Base-by-base conservation (phyloP, 768 basidiomycete genomes). In the Ramaria sp. region DNA sequence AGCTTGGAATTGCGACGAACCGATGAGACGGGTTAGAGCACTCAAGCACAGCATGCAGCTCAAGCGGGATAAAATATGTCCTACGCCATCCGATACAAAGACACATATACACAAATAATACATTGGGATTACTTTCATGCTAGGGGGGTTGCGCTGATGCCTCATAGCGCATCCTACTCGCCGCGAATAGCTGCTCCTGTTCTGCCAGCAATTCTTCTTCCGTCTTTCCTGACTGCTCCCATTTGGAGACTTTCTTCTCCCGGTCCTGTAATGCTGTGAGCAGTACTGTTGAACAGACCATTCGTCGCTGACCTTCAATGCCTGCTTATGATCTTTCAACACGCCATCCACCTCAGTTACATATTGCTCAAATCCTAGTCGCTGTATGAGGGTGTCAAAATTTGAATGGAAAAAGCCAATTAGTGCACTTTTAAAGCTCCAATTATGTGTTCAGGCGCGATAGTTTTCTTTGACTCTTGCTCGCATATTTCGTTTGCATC, bases 401-500 rank as follows among this genome's bases (percentile, higher is more conserved):
- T 17, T 22, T 20, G 13, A 22, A 17, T 39, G 57, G 63, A 38
- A 53, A 56, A 54, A 31, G 7, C 12, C 37, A 34, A 27, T 33
- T 41, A 50, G 22, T 77, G 52, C 57, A 89, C 94, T 75, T 91
- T 91, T 56, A 99, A 75, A 5, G 96, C 96, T 22, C 79, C 74
- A 31, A 97, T 86, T 45, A 98, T 93, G 67, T 99, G 96, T 64
- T 99, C 96, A 1, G 96, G 96, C 4, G 92, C 88, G 64, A 99
- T 98, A 0, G 96, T 99, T 75, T 99, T 99, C 76, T 96, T 97
- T 24, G 91, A 91, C 67, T 95, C 93, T 68, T 91, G 86, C 67
- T 98, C 96, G 66, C 96, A 99, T 60, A 97, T 91, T 62, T 97
- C 91, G 69, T 98, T 98, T 53, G 96, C 91, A 68, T 97, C 92